A percentile compares a stretch with the other conserved stretches of the same genome.
These are phyloP conservation scores for Tephrocybe sp. DNA, from an alignment of 768 basidiomycete species.

Conservation along the genomic window DNA sequence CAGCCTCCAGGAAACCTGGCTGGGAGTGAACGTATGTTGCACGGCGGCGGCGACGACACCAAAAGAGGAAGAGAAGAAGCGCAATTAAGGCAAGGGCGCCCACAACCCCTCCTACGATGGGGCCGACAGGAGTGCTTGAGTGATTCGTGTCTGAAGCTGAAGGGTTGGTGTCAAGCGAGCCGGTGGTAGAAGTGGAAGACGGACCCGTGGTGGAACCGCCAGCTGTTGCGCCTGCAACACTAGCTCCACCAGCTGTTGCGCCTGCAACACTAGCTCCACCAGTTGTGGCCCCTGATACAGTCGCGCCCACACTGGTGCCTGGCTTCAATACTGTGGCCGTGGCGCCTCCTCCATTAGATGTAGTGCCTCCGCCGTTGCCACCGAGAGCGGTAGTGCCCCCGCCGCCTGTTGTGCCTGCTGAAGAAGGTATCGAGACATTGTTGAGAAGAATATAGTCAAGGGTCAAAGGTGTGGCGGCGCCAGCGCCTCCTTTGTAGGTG, in stretches of 20 bases:
- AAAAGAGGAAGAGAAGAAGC: conserved; percentile 1
- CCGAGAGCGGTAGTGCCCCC: no score
- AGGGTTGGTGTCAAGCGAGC: neutral
- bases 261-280: no score
- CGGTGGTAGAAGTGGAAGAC: neutral
- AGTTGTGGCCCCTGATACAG: neutral
- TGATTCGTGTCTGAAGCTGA: neutral
- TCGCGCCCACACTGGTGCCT: no score
- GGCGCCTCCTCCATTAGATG: no score
- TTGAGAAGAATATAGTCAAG: conserved; percentile 7
- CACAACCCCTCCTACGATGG: conserved; percentile 11
- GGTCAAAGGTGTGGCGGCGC: conserved; percentile 4
- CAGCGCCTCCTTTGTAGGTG: conserved; percentile 3
- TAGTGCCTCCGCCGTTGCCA: no score
- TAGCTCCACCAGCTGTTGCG: neutral
- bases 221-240: neutral
- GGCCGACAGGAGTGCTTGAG: conserved; percentile 5
- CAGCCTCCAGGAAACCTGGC: neutral
- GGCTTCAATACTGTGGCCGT: no score
- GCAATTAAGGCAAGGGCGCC: conserved; percentile 3
- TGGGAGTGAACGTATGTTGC: neutral
- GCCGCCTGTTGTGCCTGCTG: neutral
- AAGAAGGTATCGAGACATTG: neutral
- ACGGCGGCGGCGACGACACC: conserved; percentile 1
- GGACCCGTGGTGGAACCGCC: neutral